phyloP scores from a whole-genome alignment of 1,284 basidiomycete species.

The Pascua guehoae region DNA sequence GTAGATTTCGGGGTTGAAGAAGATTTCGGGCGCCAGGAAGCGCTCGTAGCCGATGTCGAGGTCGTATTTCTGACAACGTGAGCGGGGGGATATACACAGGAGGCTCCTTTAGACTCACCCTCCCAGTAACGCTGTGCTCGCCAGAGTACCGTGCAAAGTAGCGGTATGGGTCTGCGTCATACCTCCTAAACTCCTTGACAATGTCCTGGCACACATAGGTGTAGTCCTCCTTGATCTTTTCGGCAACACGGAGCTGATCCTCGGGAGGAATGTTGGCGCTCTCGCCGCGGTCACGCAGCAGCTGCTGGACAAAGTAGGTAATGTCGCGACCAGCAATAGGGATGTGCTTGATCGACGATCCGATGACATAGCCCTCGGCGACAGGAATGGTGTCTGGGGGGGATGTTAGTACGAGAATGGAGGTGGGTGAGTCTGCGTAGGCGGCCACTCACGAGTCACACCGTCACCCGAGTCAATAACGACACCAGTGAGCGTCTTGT shows the following conservation, averaged over 20 bases:
- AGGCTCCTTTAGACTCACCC: conserved; percentile 56
- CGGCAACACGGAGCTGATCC: conserved; percentile 86
- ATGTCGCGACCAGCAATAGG: conserved; percentile 98
- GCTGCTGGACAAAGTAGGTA: conserved; percentile 92
- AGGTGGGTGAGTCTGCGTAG: background rate
- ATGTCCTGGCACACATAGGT: conserved; percentile 99
- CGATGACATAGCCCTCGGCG: conserved; percentile 97
- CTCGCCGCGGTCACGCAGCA: conserved; percentile 94
- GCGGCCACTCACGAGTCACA: conserved; percentile 66
- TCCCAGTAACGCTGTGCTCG: conserved; percentile 86
- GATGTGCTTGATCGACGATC: conserved; percentile 98
- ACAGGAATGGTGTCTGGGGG: conserved; percentile 49
- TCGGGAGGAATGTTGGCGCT: conserved; percentile 88
- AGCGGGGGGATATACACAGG: background rate
- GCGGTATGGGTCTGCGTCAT: conserved; percentile 93
- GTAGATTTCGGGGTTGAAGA: conserved; percentile 99
- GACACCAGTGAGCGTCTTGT: conserved; percentile 92
- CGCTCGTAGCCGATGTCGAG: conserved; percentile 98
- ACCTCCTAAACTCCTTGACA: conserved; percentile 97
- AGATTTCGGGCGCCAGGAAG: conserved; percentile 98
- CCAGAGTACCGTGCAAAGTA: conserved; percentile 93
- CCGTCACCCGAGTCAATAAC: conserved; percentile 99
- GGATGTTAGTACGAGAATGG: conserved; percentile 2
- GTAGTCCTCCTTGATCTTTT: conserved; percentile 97
- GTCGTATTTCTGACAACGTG: conserved; percentile 65